Base-by-base conservation (phyloP, 2,329 filamentous ascomycete genomes). In the Talaromyces amestolkiae region DNA sequence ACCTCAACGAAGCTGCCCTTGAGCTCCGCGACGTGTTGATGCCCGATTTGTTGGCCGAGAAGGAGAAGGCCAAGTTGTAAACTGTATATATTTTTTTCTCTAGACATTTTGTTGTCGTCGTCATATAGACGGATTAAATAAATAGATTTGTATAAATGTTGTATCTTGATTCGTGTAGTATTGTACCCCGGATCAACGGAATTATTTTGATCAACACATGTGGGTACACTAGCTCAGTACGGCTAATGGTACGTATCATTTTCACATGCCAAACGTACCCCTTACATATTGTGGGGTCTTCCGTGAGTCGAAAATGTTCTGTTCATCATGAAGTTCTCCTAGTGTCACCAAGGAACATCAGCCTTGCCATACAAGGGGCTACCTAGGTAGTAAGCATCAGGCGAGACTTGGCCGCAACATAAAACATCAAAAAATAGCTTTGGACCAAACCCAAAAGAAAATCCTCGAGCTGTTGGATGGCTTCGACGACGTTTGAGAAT, bases 11-110 rank as follows among this genome's bases (percentile, higher is more conserved):
- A 81, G 94, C 95, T 0, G 95, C 94, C 1, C 86, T 88, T 68
- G 95, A 99, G 69, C 88, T 99, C 77, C 86, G 93, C 69, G 93
- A 97, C 71, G 80, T 99, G 63, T 86, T 99, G 77, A 81, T 91
- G 74, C 90, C 92, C 24, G 92, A 91, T 56, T 79, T 97, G 53
- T 69, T 72, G 39, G 74, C 76, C 39, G 89, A 94, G 78, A 77
- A 86, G 19, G 86, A 91, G 70, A 96, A 96, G 85, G 87, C 94
- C 31, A 97, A 97, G 86, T 81, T 97, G 77, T 97, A 92, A 72
- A 43, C 27, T 59, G 56, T 59, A 45, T 59, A 56, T 56, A 56
- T 56, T 39, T 33, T 35, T 19, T 15, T 37, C 7, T 17, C 6
- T 39, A 13, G 45, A 22, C 45, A 33, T 22, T 10, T n/a, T 24